A percentile compares a stretch with the other conserved stretches of the same genome.
These are phyloP conservation scores for Leccinum subspadiceum DNA, from an alignment of 1,284 basidiomycete genomes.

Conservation along the genomic window DNA sequence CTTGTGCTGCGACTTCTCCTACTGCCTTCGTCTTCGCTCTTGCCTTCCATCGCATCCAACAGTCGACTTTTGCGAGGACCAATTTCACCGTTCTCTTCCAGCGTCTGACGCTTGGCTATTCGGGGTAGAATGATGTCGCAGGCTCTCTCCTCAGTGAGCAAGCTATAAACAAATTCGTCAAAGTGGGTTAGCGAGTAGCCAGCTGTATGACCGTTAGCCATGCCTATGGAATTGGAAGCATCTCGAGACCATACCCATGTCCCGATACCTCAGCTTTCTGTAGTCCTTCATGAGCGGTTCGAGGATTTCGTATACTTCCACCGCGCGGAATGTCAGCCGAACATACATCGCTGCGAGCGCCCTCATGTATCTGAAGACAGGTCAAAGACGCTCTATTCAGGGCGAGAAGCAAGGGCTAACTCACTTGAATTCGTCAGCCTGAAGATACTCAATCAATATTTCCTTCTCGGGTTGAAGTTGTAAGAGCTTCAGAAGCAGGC, in stretches of 20 bases:
- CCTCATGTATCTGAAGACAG: slow-evolving; percentile 74
- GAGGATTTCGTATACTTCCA: slow-evolving; percentile 89
- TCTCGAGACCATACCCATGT: slow-evolving; percentile 60
- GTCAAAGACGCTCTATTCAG: slow-evolving; percentile 2
- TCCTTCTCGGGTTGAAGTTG: slow-evolving; percentile 98
- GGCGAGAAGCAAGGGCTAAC: slow-evolving; percentile 31
- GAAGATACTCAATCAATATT: slow-evolving; percentile 92
- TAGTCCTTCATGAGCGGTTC: slow-evolving; percentile 96
- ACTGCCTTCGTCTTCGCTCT: slow-evolving; percentile 49
- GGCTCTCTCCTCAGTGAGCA: slow-evolving; percentile 87
- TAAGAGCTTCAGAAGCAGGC: slow-evolving; percentile 88
- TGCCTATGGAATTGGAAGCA: neutral
- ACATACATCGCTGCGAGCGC: slow-evolving; percentile 94
- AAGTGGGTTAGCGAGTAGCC: slow-evolving; percentile 85
- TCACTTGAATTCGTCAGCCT: slow-evolving; percentile 97
- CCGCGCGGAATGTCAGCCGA: slow-evolving; percentile 87
- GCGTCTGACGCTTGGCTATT: slow-evolving; percentile 77
- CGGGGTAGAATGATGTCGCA: slow-evolving; percentile 97
- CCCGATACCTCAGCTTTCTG: slow-evolving; percentile 81
- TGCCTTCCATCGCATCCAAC: slow-evolving; percentile 79
- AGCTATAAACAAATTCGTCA: slow-evolving; percentile 88
- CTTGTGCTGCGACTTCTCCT: slow-evolving; percentile 33
- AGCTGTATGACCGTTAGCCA: slow-evolving; percentile 40
- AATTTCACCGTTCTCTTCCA: slow-evolving; percentile 92
- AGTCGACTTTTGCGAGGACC: slow-evolving; percentile 79